Base-by-base conservation (phyloP, 441 rosid species). In the Isatis lusitanica region DNA sequence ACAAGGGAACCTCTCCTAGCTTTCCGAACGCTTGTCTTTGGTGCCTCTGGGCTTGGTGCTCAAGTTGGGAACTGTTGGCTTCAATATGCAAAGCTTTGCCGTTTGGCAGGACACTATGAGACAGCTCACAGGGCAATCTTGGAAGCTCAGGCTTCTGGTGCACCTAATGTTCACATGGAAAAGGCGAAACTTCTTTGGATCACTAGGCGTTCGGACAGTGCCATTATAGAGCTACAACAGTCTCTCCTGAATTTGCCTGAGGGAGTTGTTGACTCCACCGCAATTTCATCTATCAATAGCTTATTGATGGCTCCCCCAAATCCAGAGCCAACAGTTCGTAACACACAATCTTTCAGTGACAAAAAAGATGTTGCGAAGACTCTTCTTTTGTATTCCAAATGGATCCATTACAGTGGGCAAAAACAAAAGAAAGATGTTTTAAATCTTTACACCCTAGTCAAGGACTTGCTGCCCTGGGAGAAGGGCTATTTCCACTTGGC, bases 121-220 rank as follows among this genome's bases (percentile, higher is more conserved):
- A 93, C 97, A 26, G 97, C 99, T 63, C 95, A 92, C 82, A 78
- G 87, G 75, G 98, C 98, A 74, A 92, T 96, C 81, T 78, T 96
- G 43, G 98, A 92, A 82, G 99, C 99, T 68, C 95, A 89, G 83
- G 91, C 89, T 80, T 90, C 96, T 28, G 98, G 96, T 79, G 97
- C 94, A 33, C 85, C 90, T 74, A 93, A 92, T 75, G 94, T 92
- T 81, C 97, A 90, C 80, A 81, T 87, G 91, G 98, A 93, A 81
- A 93, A 93, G 88, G 98, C 99, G 24, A 96, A 92, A 85, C 97
- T 96, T 84, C 87, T 93, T 53, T 96, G 98, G 97, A 87, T 90
- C 67, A 89, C 93, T 36, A 85, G 88, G 83, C 91, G 98, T 60
- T 83, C 98, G 7, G 98, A 96, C 79, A 91, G 97, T 75, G 98